Evolutionary conservation across 164 flowering plant genomes (phyloP).

Genomic region (Taxillus chinensis): DNA sequence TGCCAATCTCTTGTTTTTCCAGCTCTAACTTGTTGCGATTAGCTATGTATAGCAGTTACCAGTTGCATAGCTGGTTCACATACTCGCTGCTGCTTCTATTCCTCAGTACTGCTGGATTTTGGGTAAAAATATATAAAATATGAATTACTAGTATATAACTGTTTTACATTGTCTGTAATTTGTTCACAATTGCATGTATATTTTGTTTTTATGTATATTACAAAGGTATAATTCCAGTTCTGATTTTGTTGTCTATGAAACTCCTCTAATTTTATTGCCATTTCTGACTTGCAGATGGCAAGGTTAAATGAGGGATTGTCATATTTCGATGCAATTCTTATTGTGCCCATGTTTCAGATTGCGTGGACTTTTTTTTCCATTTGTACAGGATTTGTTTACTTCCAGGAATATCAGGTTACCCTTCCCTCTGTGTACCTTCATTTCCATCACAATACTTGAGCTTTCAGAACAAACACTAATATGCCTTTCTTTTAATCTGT

Average conservation of each 20-base stretch:
- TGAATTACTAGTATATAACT: not conserved
- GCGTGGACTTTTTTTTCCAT: conserved; percentile 98
- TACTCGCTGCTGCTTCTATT: conserved; percentile 84
- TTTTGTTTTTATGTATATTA: too few relatives aligned
- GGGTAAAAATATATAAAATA: conserved; percentile 41
- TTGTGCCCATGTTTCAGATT: conserved; percentile 98
- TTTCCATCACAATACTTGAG: too few relatives aligned
- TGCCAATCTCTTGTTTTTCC: conserved; percentile 14
- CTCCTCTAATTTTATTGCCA: not conserved
- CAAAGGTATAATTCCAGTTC: too few relatives aligned
- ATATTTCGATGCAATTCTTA: conserved; percentile 86
- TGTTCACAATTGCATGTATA: not conserved
- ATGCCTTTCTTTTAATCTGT: too few relatives aligned
- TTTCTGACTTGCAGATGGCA: conserved; percentile 61
- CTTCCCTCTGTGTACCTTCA: not conserved
- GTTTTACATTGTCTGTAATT: not conserved
- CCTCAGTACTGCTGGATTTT: conserved; percentile 92
- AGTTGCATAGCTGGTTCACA: conserved; percentile 89
- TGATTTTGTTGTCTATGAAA: too few relatives aligned
- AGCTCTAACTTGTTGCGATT: conserved; percentile 81
- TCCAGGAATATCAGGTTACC: conserved; percentile 91
- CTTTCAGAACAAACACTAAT: too few relatives aligned
- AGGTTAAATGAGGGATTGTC: conserved; percentile 93
- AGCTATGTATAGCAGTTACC: conserved; percentile 72
- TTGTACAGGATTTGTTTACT: conserved; percentile 92